A percentile compares a stretch with the other conserved stretches of the same genome.
Evolutionary conservation across 805 yeast genomes (phyloP).

Genomic region (Zygosaccharomyces rouxii): DNA sequence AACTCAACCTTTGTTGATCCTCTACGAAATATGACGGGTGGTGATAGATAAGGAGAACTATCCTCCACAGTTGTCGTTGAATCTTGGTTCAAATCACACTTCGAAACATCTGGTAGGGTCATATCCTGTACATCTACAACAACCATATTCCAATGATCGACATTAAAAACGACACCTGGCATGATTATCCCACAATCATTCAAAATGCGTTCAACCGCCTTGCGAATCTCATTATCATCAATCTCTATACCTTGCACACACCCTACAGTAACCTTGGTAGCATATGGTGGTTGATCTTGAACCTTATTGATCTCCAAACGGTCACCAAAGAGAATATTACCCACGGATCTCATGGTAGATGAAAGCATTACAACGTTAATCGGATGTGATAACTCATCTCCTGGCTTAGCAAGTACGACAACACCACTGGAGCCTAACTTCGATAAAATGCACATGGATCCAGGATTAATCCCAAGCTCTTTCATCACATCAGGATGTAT

Average conservation of each 20-base stretch:
- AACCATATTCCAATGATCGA: conserved; percentile 25
- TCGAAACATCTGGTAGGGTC: conserved; percentile 39
- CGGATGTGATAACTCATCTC: conserved; percentile 34
- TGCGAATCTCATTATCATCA: conserved; percentile 21
- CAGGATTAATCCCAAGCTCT: conserved; percentile 43
- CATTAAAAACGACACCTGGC: conserved; percentile 46
- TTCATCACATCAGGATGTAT: conserved; percentile 44
- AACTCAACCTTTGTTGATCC: conserved; percentile 31
- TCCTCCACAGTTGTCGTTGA: conserved; percentile 14
- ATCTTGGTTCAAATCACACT: conserved; percentile 33
- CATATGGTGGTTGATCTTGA: conserved; percentile 46
- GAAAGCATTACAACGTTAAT: conserved; percentile 47
- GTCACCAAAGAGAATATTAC: conserved; percentile 48
- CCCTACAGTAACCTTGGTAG: conserved; percentile 37
- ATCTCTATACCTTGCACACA: conserved; percentile 21
- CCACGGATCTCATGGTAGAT: conserved; percentile 40
- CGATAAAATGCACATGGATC: conserved; percentile 44
- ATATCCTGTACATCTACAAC: conserved; percentile 30
- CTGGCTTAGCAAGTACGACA: conserved; percentile 41
- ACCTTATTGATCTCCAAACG: conserved; percentile 45
- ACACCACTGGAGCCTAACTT: conserved; percentile 47
- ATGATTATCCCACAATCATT: conserved; percentile 56
- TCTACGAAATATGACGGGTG: conserved; percentile 44
- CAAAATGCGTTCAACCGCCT: conserved; percentile 40
- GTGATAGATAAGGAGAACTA: conserved; percentile 37